Percentiles rank a stretch among this genome's conserved stretches.
phyloP scores from a whole-genome alignment of 2,329 filamentous ascomycete genomes.

The Ascochyta pisi region DNA sequence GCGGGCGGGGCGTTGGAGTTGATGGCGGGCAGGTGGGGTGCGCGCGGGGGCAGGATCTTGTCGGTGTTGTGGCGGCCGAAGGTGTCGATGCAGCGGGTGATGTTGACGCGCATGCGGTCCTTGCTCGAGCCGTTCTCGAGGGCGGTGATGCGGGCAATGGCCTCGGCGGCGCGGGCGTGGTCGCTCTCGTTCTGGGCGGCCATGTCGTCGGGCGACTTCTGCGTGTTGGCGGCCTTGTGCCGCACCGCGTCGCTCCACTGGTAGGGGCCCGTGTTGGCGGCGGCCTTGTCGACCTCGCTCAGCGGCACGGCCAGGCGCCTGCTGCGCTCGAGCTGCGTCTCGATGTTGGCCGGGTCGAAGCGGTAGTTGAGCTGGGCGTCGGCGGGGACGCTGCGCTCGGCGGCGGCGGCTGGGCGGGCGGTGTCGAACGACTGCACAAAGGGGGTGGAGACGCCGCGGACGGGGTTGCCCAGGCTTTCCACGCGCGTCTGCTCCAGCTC shows the following conservation, averaged over 20 bases:
- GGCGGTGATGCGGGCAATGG: slow-evolving; percentile 78
- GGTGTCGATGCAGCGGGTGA: slow-evolving; percentile 80
- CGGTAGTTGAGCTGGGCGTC: slow-evolving; percentile 74
- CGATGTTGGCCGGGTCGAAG: slow-evolving; percentile 71
- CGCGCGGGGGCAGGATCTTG: slow-evolving; percentile 67
- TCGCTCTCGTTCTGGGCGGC: slow-evolving; percentile 39
- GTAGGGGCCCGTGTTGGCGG: slow-evolving; percentile 2
- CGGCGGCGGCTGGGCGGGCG: slow-evolving; percentile 50
- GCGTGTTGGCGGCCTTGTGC: slow-evolving; percentile 7
- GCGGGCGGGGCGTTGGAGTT: slow-evolving; percentile 51
- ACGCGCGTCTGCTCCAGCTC: slow-evolving; percentile 71
- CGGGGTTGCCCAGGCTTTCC: slow-evolving; percentile 73
- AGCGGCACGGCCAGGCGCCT: slow-evolving; percentile 69
- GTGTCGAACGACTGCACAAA: slow-evolving; percentile 84
- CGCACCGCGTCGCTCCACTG: slow-evolving; percentile 17
- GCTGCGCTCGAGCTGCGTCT: slow-evolving; percentile 70
- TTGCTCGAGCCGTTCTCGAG: slow-evolving; percentile 79
- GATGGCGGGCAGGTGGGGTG: slow-evolving; percentile 54
- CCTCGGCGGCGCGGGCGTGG: slow-evolving; percentile 74
- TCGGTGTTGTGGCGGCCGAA: slow-evolving; percentile 96
- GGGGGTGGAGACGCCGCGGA: slow-evolving; percentile 79
- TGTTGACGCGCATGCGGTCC: slow-evolving; percentile 81
- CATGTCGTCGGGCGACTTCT: slow-evolving; percentile 29
- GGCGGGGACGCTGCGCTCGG: slow-evolving; percentile 33
- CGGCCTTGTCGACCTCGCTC: slow-evolving; percentile 21